phyloP scores from a whole-genome alignment of 2,329 filamentous ascomycete genomes.

The Daldinia sp. region DNA sequence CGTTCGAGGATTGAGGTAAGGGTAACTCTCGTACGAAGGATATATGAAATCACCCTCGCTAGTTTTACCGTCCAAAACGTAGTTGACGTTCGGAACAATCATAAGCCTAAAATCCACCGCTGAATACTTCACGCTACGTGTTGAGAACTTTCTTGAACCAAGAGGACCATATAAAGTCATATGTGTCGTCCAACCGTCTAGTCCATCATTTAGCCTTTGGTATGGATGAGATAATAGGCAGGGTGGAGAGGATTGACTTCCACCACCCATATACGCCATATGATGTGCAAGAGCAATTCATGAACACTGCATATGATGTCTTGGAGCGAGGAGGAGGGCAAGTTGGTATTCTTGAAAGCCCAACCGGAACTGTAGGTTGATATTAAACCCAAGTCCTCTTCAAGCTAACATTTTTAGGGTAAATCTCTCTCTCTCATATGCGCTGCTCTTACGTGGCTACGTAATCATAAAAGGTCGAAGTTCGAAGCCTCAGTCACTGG shows the following conservation, averaged over 20 bases:
- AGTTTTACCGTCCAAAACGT: background rate
- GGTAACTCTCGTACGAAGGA: background rate
- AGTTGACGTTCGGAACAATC: background rate
- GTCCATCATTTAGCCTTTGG: background rate
- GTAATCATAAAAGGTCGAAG: conserved; percentile 73
- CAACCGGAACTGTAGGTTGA: conserved; percentile 76
- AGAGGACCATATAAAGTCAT: background rate
- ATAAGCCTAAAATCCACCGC: background rate
- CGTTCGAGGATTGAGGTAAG: background rate
- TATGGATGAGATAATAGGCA: conserved; percentile 42
- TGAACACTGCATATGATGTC: conserved; percentile 82
- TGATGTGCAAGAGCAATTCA: conserved; percentile 86
- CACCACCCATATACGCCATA: conserved; percentile 90
- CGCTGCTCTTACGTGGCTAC: conserved; percentile 88
- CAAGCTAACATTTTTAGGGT: conserved; percentile 59
- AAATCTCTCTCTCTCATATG: conserved; percentile 95
- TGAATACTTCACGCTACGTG: background rate
- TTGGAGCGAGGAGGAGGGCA: conserved; percentile 75
- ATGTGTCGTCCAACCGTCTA: background rate
- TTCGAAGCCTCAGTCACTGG: conserved; percentile 62
- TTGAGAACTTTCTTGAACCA: background rate
- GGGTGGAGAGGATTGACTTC: conserved; percentile 64
- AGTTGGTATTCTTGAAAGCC: conserved; percentile 89
- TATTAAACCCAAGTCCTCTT: background rate
- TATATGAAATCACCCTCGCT: conserved; percentile 1